These are phyloP conservation scores for Tulasnella sp. DNA, from an alignment of 768 basidiomycete genomes.

Conservation along the genomic window DNA sequence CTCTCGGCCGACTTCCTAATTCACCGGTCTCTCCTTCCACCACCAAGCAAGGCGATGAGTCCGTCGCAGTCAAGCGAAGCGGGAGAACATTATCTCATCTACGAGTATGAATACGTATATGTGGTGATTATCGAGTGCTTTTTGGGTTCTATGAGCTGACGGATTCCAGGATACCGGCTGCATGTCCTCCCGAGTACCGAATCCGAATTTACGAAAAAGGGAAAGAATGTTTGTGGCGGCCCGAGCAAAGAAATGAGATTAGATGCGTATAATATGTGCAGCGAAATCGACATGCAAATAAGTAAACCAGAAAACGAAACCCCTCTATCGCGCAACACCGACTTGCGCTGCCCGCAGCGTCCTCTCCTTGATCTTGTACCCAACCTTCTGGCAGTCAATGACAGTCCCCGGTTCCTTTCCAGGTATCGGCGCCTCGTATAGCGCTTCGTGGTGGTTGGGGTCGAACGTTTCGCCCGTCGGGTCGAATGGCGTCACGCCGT, in stretches of 20 bases:
- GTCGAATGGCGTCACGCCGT: constrained; percentile 85
- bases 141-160: background rate
- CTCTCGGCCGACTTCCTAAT: constrained; percentile 8
- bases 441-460: constrained; percentile 89
- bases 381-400: constrained; percentile 79
- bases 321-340: constrained; percentile 52
- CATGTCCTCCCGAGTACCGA: background rate
- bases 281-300: background rate
- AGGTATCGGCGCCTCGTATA: constrained; percentile 85
- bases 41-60: background rate
- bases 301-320: background rate
- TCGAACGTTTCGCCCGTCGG: constrained; percentile 89
- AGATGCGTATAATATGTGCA: background rate
- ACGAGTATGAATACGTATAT: background rate
- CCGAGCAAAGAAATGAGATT: background rate
- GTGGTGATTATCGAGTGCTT: background rate
- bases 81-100: background rate
- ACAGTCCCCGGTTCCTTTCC: constrained; percentile 82
- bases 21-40: background rate
- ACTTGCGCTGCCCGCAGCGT: constrained; percentile 92
- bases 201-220: background rate
- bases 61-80: background rate
- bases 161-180: background rate
- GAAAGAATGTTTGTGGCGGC: background rate
- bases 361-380: constrained; percentile 91